phyloP scores from a whole-genome alignment of 805 yeast species.

The Kazachstania psychrophila region DNA sequence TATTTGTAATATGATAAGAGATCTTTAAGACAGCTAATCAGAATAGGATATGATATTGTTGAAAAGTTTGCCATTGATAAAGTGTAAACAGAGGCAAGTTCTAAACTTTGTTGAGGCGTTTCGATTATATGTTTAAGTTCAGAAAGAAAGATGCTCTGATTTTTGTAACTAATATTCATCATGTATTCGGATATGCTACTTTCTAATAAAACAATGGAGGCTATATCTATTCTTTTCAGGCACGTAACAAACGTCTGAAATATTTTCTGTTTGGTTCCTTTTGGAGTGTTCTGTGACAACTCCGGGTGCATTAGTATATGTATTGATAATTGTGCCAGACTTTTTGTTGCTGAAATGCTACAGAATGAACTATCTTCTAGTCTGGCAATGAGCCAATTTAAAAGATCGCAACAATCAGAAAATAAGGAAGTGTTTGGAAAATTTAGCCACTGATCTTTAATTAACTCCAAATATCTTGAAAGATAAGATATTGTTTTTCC shows the following conservation, averaged over 20 bases:
- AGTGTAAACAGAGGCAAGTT: slow-evolving; percentile 22
- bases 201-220: slow-evolving; percentile 6
- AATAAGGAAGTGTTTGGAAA: slow-evolving; percentile 19
- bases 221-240: slow-evolving; percentile 10
- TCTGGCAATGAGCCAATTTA: slow-evolving; percentile 36
- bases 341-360: slow-evolving; percentile 30
- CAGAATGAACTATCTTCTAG: slow-evolving; percentile 34
- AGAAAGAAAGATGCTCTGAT: slow-evolving; percentile 22
- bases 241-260: slow-evolving; percentile 18
- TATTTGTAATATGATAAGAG: slow-evolving; percentile 7
- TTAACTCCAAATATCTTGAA: slow-evolving; percentile 11
- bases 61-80: slow-evolving; percentile 15
- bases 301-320: slow-evolving; percentile 23
- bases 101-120: slow-evolving; percentile 20
- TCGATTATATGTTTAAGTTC: slow-evolving; percentile 20
- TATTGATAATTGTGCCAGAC: slow-evolving; percentile 30
- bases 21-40: slow-evolving; percentile 12
- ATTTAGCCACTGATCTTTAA: slow-evolving; percentile 22
- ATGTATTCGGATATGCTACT: slow-evolving; percentile 14
- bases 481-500: slow-evolving; percentile 12
- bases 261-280: slow-evolving; percentile 24
- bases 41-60: slow-evolving; percentile 14
- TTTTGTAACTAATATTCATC: slow-evolving; percentile 17
- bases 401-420: slow-evolving; percentile 41
- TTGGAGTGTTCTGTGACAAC: slow-evolving; percentile 11